These are phyloP conservation scores for Yamadazyma mexicana DNA, from an alignment of 1,139 yeast species.

Conservation along the genomic window DNA sequence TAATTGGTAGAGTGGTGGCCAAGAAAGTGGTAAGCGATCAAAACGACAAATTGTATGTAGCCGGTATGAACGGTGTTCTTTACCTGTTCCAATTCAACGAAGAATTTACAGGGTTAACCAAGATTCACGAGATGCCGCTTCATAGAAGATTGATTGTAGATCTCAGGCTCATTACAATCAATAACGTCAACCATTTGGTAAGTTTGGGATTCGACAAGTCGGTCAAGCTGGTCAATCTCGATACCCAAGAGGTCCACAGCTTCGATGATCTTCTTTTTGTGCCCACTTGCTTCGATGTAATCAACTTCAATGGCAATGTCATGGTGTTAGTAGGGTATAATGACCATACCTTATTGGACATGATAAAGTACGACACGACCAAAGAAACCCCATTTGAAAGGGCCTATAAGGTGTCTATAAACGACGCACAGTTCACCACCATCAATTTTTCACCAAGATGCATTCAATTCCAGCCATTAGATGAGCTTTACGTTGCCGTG, in stretches of 20 bases:
- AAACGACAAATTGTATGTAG: constrained; percentile 22
- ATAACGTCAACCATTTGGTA: constrained; percentile 36
- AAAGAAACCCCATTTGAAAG: constrained; percentile 15
- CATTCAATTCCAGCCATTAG: constrained; percentile 28
- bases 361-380: constrained; percentile 22
- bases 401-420: constrained; percentile 55
- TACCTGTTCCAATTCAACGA: constrained; percentile 15
- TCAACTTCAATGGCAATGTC: constrained; percentile 25
- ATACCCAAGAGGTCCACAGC: constrained; percentile 22
- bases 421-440: constrained; percentile 74
- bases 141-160: constrained; percentile 38
- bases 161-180: constrained; percentile 20
- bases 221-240: constrained; percentile 27
- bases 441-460: constrained; percentile 64
- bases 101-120: constrained; percentile 7
- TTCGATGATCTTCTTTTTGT: constrained; percentile 38
- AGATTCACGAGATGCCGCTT: constrained; percentile 19
- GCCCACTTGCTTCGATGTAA: constrained; percentile 49
- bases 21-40: constrained; percentile 28
- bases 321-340: constrained; percentile 54
- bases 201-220: constrained; percentile 68
- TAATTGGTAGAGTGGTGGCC: constrained; percentile 27
- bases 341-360: constrained; percentile 60
- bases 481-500: constrained; percentile 41
- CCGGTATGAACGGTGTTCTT: constrained; percentile 42